These are phyloP conservation scores for Dothideomycetes sp. DNA, from an alignment of 2,329 filamentous ascomycete species.

Conservation along the genomic window DNA sequence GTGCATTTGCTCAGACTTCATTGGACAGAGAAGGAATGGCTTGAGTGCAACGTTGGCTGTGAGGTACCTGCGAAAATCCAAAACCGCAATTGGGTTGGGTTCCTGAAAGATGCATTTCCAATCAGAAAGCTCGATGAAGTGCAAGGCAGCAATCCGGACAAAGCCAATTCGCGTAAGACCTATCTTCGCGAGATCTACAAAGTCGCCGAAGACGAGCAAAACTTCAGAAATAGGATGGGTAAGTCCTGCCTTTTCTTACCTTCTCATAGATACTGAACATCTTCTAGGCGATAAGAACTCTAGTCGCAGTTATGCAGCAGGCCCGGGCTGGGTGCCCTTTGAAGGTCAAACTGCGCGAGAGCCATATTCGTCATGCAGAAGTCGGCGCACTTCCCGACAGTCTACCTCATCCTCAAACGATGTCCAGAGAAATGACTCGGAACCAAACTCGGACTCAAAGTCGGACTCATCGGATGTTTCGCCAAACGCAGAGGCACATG, in stretches of 20 bases:
- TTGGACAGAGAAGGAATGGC: conserved; percentile 12
- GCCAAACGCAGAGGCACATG: conserved; percentile 1
- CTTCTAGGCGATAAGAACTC: too few relatives aligned
- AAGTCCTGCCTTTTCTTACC: neutral
- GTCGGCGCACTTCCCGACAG: too few relatives aligned
- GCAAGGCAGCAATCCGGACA: conserved; percentile 10
- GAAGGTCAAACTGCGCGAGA: too few relatives aligned
- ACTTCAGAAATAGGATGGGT: conserved; percentile 5
- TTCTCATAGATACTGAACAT: neutral
- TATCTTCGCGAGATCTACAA: conserved; percentile 12
- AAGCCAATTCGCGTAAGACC: conserved; percentile 1
- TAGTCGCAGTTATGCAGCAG: too few relatives aligned
- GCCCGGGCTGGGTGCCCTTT: too few relatives aligned
- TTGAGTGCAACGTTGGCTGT: conserved; percentile 5
- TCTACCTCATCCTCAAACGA: too few relatives aligned
- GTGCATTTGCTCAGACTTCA: conserved; percentile 12
- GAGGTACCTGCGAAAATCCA: conserved; percentile 10
- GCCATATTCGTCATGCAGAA: too few relatives aligned
- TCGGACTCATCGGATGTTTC: neutral
- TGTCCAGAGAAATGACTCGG: too few relatives aligned
- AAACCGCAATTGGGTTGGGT: conserved; percentile 8
- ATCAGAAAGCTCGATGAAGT: conserved; percentile 7
- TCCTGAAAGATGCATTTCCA: conserved; percentile 10
- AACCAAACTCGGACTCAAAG: too few relatives aligned
- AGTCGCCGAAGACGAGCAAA: conserved; percentile 7